Conservation (phyloP, 176 grass and related monocot genomes). For the Poa pratensis region DNA sequence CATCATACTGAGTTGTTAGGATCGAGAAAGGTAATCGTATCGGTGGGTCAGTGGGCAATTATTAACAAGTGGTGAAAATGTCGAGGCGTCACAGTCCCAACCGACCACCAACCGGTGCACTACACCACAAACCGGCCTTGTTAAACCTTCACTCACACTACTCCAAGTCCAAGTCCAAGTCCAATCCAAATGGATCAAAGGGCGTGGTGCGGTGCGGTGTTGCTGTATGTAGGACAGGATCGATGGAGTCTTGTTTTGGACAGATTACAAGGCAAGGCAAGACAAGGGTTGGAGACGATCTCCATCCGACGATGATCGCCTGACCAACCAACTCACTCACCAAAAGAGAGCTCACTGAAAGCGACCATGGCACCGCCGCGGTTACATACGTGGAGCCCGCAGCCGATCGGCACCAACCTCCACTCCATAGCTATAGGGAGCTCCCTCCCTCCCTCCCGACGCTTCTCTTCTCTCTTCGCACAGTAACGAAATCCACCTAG, state of each 20-base stretch:
- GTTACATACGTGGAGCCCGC: not conserved
- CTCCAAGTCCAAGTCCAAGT: not conserved
- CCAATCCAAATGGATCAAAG: not conserved
- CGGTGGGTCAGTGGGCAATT: too few species aligned
- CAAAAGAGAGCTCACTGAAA: slow-evolving; percentile 7
- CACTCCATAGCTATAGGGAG: not conserved
- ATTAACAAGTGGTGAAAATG: not conserved
- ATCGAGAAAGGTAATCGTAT: not conserved
- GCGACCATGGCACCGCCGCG: slow-evolving; percentile 11
- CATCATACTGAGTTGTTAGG: too few species aligned
- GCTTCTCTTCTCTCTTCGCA: not conserved
- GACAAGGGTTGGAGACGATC: not conserved
- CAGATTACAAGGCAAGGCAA: slow-evolving; percentile 17
- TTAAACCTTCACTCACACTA: not conserved
- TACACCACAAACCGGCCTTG: not conserved
- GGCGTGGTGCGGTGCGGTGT: not conserved
- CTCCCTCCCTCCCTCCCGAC: not conserved
- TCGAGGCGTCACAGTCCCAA: not conserved
- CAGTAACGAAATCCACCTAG: not conserved
- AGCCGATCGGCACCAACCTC: not conserved
- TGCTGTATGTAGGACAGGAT: not conserved
- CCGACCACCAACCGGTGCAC: not conserved
- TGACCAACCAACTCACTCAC: slow-evolving; percentile 13
- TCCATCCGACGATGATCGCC: not conserved
- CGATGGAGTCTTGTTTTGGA: too few species aligned